Base-by-base conservation (phyloP, 495 filamentous ascomycete genomes). In the Wilcoxina mikolae region DNA sequence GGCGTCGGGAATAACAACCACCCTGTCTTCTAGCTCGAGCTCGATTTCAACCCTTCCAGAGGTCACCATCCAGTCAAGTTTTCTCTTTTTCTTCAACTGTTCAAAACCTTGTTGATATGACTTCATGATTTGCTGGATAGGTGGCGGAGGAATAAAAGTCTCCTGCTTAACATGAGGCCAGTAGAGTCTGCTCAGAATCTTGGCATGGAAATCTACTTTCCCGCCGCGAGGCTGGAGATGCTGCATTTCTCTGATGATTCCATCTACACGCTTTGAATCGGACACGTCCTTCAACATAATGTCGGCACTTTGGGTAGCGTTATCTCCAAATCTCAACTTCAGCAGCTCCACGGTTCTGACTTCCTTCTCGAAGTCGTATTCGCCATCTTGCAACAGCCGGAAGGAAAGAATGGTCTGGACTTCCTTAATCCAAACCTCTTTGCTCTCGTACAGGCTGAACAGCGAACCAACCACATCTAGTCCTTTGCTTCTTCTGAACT, bases 211-310 rank as follows among this genome's bases (percentile, higher is more conserved):
- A 41, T 61, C 58, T 56, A 55, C 20, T 62, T 41, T 57, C 56
- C 65, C 64, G 44, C 59, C 69, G 70, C 71, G 65, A 65, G 47
- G 56, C 66, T 33, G 43, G 68, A 39, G 47, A 63, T 48, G 59
- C 35, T 63, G 61, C 44, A 65, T 67, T 49, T 75, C 74, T 15
- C 78, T 68, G 27, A 94, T 84, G 24, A 72, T 66, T 24, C 69
- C 62, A 61, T 94, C 80, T 45, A 91, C 76, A 43, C 79, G 76
- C 43, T 76, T 74, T 11, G 88, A 95, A 61, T 95, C 88, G 45
- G 81, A 75, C n/a, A 96, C 82, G 69, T 99, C 91, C 44, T 81
- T 82, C 25, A 96, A 76, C 91, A 99, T 99, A 55, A 99, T 91
- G 62, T 96, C 87, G 69, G 86, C 94, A 41, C 82, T 81, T 65